Conservation (phyloP, 2,329 filamentous ascomycete species). For the Pleurostoma richardsiae region DNA sequence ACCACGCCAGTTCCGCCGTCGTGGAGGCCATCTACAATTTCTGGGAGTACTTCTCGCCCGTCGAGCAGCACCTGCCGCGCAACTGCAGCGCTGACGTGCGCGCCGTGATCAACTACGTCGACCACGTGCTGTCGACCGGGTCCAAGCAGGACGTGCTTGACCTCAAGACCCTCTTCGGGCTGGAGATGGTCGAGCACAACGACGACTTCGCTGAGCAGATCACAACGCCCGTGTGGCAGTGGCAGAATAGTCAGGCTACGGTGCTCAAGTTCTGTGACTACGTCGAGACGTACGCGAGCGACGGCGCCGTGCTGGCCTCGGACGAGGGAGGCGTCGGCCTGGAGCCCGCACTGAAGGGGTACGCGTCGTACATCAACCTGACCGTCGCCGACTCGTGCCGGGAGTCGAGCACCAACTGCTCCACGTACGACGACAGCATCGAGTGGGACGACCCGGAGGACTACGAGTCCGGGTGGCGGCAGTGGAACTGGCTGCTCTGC, state of each 20-base stretch:
- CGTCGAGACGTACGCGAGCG: conserved; percentile 17
- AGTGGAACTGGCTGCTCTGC: conserved; percentile 3
- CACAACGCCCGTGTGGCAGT: conserved; percentile 31
- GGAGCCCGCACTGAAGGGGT: conserved; percentile 27
- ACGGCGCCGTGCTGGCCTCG: not conserved
- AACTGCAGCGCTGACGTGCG: conserved; percentile 1
- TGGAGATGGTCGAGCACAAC: not conserved
- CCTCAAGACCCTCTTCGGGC: not conserved
- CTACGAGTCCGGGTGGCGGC: not conserved
- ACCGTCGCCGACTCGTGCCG: not conserved
- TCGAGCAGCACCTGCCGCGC: conserved; percentile 12
- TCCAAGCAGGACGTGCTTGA: not conserved
- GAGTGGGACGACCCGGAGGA: not conserved
- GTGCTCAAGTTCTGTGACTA: conserved; percentile 32
- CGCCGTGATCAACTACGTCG: not conserved
- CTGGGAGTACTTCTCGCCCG: conserved; percentile 42
- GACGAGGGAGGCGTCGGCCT: conserved; percentile 30
- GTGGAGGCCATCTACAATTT: conserved; percentile 41
- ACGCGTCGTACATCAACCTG: not conserved
- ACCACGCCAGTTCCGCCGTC: conserved; percentile 42
- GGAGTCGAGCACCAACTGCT: not conserved
- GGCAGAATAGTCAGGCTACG: conserved; percentile 22
- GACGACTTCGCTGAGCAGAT: conserved; percentile 14
- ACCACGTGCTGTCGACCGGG: not conserved
- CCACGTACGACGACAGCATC: not conserved